phyloP scores from a whole-genome alignment of 2,329 filamentous ascomycete species.

The Zalaria sp. region DNA sequence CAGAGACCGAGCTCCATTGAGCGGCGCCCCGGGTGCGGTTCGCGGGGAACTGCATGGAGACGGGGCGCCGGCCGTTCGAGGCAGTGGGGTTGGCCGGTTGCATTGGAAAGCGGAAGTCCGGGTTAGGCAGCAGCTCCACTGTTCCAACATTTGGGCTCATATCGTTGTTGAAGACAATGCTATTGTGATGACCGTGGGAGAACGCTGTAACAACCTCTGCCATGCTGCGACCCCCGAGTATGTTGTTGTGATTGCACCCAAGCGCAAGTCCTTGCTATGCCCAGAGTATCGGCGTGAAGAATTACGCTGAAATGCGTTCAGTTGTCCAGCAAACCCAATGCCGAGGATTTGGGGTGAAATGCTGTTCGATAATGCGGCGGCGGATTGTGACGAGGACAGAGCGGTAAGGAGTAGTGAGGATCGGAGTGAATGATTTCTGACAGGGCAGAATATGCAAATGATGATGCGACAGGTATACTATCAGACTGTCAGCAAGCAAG shows the following conservation, averaged over 20 bases:
- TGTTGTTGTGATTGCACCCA: not conserved
- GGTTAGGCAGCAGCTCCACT: conserved; percentile 32
- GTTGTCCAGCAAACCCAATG: not conserved
- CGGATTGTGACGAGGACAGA: not conserved
- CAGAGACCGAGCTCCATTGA: conserved; percentile 27
- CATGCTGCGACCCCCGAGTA: not conserved
- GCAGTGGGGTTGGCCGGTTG: conserved; percentile 15
- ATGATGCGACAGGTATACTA: not conserved
- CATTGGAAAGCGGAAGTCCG: conserved; percentile 34
- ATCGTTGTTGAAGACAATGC: not conserved
- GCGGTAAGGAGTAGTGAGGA: not conserved
- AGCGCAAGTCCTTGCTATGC: not conserved
- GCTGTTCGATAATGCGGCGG: not conserved
- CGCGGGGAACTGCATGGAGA: conserved; percentile 21
- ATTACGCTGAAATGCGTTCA: not conserved
- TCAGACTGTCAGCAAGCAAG: not conserved
- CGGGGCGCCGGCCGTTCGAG: conserved; percentile 12
- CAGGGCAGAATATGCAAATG: not conserved
- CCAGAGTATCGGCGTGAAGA: not conserved
- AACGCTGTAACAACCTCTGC: not conserved
- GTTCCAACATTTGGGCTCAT: conserved; percentile 7
- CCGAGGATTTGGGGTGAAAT: not conserved
- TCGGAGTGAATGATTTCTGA: not conserved
- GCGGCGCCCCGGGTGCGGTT: conserved; percentile 18
- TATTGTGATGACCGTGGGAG: not conserved